phyloP scores from a whole-genome alignment of 2,329 filamentous ascomycete species.

The Fusarium kyushuense region DNA sequence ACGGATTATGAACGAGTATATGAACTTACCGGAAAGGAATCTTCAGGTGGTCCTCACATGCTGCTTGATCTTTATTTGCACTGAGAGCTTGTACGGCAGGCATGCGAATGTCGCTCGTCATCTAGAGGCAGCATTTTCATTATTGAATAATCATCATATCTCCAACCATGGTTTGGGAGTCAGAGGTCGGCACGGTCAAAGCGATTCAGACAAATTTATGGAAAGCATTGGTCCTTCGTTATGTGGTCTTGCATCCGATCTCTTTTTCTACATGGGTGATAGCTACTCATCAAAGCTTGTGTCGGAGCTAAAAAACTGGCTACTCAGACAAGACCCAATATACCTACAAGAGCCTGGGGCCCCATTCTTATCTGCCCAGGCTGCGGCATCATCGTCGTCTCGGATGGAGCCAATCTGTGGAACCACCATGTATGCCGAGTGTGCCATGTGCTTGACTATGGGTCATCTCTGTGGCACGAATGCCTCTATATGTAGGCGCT shows the following conservation, averaged over 20 bases:
- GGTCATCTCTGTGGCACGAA: not conserved
- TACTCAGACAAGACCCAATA: not conserved
- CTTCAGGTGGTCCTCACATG: conserved; percentile 20
- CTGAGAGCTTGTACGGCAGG: conserved; percentile 2
- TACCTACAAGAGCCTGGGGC: not conserved
- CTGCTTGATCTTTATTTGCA: conserved; percentile 30
- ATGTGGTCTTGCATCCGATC: conserved; percentile 8
- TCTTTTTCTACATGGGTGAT: conserved; percentile 13
- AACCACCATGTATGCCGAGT: not conserved
- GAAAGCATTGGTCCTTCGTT: conserved; percentile 13
- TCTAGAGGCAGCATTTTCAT: conserved; percentile 2
- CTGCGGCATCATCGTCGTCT: not conserved
- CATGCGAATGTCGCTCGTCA: conserved; percentile 12
- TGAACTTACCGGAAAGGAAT: not conserved
- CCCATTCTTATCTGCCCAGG: conserved; percentile 14
- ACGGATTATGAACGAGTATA: conserved; percentile 3
- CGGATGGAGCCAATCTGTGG: not conserved
- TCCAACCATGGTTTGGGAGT: not conserved
- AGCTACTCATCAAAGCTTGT: conserved; percentile 14
- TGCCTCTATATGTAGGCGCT: not conserved
- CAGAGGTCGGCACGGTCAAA: not conserved
- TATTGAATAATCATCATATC: not conserved
- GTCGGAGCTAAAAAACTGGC: not conserved
- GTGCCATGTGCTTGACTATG: not conserved
- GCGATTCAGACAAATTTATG: conserved; percentile 4